phyloP scores from a whole-genome alignment of 1,284 basidiomycete species.

The Boletus mariae region DNA sequence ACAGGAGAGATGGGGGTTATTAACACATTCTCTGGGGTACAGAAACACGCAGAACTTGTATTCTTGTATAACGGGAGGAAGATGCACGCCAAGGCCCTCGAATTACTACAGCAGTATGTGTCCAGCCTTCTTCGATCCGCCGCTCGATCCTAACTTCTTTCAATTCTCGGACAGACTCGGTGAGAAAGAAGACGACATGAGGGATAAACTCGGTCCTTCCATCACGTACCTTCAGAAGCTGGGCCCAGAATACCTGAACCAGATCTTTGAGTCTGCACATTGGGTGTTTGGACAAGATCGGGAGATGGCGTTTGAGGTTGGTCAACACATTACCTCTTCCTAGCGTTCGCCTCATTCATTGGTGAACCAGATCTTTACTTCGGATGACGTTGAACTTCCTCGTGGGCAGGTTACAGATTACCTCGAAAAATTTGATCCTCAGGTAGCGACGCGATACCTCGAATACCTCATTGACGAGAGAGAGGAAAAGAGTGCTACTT shows the following conservation, averaged over 20 bases:
- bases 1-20: neutral
- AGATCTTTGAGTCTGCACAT: conserved; percentile 74
- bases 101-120: conserved; percentile 70
- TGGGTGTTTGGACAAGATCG: conserved; percentile 83
- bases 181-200: conserved; percentile 72
- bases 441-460: conserved; percentile 77
- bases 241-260: conserved; percentile 73
- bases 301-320: conserved; percentile 74
- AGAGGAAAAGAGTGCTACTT: conserved; percentile 61
- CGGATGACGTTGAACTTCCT: conserved; percentile 91
- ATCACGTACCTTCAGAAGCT: conserved; percentile 91
- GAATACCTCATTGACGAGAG: conserved; percentile 81
- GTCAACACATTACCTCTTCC: conserved; percentile 7
- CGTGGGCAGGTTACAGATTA: conserved; percentile 71
- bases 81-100: conserved; percentile 89
- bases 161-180: conserved; percentile 53
- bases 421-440: conserved; percentile 67
- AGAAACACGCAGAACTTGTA: conserved; percentile 91
- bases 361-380: conserved; percentile 79
- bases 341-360: neutral
- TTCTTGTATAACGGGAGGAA: conserved; percentile 92
- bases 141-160: neutral
- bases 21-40: conserved; percentile 8
- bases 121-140: neutral
- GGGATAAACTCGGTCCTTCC: conserved; percentile 81